These are phyloP conservation scores for Darksidea phi DNA, from an alignment of 495 filamentous ascomycete genomes.

Conservation along the genomic window DNA sequence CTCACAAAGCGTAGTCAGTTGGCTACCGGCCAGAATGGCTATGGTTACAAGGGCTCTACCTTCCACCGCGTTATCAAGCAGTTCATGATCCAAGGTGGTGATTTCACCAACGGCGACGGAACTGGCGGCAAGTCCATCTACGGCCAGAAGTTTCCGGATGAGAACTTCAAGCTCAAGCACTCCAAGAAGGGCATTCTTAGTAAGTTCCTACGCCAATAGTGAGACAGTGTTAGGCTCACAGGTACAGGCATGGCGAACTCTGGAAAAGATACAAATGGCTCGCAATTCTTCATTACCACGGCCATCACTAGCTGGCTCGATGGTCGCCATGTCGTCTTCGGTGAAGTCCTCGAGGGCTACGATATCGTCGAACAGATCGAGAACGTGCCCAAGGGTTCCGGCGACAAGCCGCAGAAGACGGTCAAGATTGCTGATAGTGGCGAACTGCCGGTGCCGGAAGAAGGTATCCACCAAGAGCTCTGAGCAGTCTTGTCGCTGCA, in stretches of 20 bases:
- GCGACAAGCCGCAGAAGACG: conserved; percentile 70
- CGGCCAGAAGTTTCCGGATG: conserved; percentile 89
- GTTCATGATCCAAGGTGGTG: conserved; percentile 99
- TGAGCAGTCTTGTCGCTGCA: conserved; percentile 48
- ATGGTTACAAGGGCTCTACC: conserved; percentile 87
- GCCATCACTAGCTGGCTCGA: conserved; percentile 71
- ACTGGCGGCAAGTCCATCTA: conserved; percentile 99
- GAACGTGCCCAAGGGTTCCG: conserved; percentile 64
- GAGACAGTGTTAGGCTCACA: conserved; percentile 5
- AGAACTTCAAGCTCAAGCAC: conserved; percentile 99
- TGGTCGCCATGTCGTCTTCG: conserved; percentile 80
- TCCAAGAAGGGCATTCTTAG: conserved; percentile 63
- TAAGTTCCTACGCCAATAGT: conserved; percentile 39
- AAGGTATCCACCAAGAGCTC: conserved; percentile 99
- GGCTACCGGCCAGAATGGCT: conserved; percentile 95
- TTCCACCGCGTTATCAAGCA: conserved; percentile 99
- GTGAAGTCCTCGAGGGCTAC: conserved; percentile 63
- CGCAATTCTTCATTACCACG: conserved; percentile 90
- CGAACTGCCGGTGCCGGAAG: conserved; percentile 79
- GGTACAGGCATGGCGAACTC: conserved; percentile 85
- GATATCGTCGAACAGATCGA: conserved; percentile 89
- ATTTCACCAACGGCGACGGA: conserved; percentile 93
- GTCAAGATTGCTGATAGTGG: conserved; percentile 95
- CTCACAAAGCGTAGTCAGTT: conserved; percentile 58
- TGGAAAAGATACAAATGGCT: conserved; percentile 96